Evolutionary conservation across 2,329 filamentous ascomycete species (phyloP).

Genomic region (Fusarium solani-melongenae): DNA sequence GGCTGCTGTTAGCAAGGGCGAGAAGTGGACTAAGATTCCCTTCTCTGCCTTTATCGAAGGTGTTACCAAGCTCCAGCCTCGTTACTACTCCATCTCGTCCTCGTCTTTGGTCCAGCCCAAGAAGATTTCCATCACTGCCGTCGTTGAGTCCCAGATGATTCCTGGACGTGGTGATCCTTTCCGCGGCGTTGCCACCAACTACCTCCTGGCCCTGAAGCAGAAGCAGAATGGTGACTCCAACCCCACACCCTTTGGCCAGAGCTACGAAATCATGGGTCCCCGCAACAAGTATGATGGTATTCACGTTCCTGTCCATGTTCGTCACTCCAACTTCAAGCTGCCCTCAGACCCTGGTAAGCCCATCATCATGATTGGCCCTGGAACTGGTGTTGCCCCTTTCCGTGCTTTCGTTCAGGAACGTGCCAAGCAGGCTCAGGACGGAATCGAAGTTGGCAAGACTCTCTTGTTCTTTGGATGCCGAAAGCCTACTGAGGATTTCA

Average conservation of each 20-base stretch:
- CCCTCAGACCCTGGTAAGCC: conserved; percentile 95
- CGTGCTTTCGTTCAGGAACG: conserved; percentile 95
- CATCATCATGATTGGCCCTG: conserved; percentile 94
- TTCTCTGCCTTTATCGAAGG: conserved; percentile 97
- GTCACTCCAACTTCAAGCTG: conserved; percentile 99
- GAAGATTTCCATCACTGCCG: conserved; percentile 93
- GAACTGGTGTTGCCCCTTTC: conserved; percentile 97
- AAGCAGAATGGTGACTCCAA: conserved; percentile 92
- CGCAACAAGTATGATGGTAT: conserved; percentile 98
- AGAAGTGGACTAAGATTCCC: conserved; percentile 85
- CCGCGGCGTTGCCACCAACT: conserved; percentile 97
- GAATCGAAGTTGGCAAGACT: conserved; percentile 85
- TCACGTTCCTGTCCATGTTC: conserved; percentile 93
- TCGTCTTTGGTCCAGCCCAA: conserved; percentile 94
- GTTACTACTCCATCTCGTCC: conserved; percentile 99
- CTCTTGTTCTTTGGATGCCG: conserved; percentile 96
- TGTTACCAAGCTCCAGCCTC: conserved; percentile 92
- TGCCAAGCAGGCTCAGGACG: conserved; percentile 82
- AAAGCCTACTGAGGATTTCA: conserved; percentile 86
- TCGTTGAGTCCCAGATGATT: conserved; percentile 86
- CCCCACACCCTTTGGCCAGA: conserved; percentile 84
- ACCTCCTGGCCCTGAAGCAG: conserved; percentile 92
- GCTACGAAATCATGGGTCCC: conserved; percentile 88
- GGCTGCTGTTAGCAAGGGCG: conserved; percentile 74
- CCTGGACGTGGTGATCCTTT: conserved; percentile 83